Percentiles rank a stretch among this genome's conserved stretches.
These are phyloP conservation scores for Colletotrichum tabaci DNA, from an alignment of 2,329 filamentous ascomycete species.

Conservation along the genomic window DNA sequence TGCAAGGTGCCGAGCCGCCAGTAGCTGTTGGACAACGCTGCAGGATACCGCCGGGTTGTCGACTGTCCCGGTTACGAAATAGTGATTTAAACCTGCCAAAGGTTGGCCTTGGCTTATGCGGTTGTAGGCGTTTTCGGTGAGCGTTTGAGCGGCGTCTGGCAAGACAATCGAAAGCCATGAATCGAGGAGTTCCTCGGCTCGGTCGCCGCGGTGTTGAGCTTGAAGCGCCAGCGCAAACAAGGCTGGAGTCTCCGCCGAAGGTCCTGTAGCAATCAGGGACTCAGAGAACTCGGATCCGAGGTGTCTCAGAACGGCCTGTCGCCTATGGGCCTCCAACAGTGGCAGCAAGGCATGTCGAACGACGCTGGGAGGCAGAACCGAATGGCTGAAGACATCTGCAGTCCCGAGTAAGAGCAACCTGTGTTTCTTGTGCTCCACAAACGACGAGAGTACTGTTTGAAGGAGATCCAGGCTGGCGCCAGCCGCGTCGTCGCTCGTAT, in stretches of 20 bases:
- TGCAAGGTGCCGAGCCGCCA: slow-evolving; percentile 13
- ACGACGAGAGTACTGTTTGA: neutral
- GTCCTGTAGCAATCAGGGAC: neutral
- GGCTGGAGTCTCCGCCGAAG: neutral
- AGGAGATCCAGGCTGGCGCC: neutral
- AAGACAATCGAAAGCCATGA: neutral
- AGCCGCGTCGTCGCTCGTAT: neutral
- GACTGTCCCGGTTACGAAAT: neutral
- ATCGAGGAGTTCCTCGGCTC: slow-evolving; percentile 18
- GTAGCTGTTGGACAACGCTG: neutral
- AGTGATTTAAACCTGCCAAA: rapidly evolving
- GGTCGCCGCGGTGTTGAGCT: neutral
- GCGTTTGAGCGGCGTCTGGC: too few relatives aligned
- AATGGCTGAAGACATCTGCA: neutral
- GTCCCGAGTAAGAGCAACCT: slow-evolving; percentile 11
- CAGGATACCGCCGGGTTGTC: neutral
- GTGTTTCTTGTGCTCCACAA: neutral
- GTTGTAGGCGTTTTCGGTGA: neutral
- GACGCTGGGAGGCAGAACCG: neutral
- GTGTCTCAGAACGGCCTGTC: neutral
- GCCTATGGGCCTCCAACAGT: neutral
- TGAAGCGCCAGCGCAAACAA: slow-evolving; percentile 24
- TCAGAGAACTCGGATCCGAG: neutral
- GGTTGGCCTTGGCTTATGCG: neutral
- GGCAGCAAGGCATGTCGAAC: slow-evolving; percentile 1